Evolutionary conservation across 768 basidiomycete species (phyloP).

Genomic region (Cyclocybe aegerita): DNA sequence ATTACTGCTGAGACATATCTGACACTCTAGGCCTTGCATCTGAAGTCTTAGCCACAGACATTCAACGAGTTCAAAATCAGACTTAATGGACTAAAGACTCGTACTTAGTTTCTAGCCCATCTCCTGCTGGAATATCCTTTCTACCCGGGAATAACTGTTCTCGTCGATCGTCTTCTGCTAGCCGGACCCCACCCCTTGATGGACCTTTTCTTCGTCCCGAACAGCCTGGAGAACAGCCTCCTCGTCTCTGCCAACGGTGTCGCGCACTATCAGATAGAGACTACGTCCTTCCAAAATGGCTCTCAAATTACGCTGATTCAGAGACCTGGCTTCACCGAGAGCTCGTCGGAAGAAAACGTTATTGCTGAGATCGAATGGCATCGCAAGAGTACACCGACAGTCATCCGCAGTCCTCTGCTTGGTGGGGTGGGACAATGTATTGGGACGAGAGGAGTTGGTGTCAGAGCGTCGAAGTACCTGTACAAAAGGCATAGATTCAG

Average conservation of each 20-base stretch:
- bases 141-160: too few relatives aligned
- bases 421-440: conserved; percentile 26
- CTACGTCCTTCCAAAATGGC: conserved; percentile 31
- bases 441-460: conserved; percentile 26
- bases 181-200: conserved; percentile 22
- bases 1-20: not conserved
- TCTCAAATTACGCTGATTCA: conserved; percentile 38
- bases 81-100: not conserved
- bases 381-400: conserved; percentile 38
- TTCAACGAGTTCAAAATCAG: not conserved
- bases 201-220: conserved; percentile 53
- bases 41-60: too few relatives aligned
- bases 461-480: conserved; percentile 38
- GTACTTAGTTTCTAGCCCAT: too few relatives aligned
- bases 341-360: conserved; percentile 34
- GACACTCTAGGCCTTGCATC: not conserved
- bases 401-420: conserved; percentile 39
- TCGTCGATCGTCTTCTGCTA: not conserved
- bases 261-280: conserved; percentile 48
- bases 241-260: conserved; percentile 51
- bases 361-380: conserved; percentile 54
- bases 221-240: conserved; percentile 48
- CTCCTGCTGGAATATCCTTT: too few relatives aligned
- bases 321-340: conserved; percentile 26
- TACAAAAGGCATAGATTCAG: conserved; percentile 42